phyloP scores from a whole-genome alignment of 331 rosid genomes.

The Quercus tomentella region DNA sequence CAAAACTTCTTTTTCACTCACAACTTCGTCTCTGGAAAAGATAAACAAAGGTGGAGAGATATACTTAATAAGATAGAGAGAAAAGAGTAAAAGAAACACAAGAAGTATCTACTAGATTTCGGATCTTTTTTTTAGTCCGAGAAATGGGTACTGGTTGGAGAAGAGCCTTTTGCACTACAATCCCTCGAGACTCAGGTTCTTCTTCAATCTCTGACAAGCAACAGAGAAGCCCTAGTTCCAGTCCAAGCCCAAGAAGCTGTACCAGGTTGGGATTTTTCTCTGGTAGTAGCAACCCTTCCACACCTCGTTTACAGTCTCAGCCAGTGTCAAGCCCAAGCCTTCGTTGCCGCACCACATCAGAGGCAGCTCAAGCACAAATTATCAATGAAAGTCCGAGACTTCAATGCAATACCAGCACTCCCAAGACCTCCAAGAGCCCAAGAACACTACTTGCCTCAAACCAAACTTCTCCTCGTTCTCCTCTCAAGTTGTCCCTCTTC shows the following conservation, averaged over 20 bases:
- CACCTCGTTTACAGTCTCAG: constrained; percentile 36
- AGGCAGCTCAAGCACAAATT: constrained; percentile 19
- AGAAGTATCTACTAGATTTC: background rate
- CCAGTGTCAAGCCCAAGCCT: constrained; percentile 36
- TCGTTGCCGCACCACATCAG: constrained; percentile 46
- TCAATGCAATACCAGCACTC: constrained; percentile 37
- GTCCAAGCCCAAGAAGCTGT: constrained; percentile 65
- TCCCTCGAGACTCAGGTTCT: constrained; percentile 56
- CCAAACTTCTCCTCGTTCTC: constrained; percentile 88
- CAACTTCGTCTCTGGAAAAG: background rate
- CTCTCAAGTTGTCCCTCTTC: constrained; percentile 84
- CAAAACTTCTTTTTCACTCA: constrained; percentile 21
- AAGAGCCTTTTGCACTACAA: constrained; percentile 78
- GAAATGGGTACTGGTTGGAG: constrained; percentile 96
- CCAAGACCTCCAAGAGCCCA: constrained; percentile 47
- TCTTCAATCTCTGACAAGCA: constrained; percentile 42
- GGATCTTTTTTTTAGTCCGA: background rate
- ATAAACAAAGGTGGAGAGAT: background rate
- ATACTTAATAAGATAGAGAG: constrained; percentile 1
- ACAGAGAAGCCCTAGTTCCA: constrained; percentile 32
- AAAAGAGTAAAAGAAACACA: background rate
- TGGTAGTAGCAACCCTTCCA: constrained; percentile 60
- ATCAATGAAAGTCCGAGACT: constrained; percentile 36
- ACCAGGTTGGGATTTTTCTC: constrained; percentile 65
- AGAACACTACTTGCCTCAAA: constrained; percentile 40